phyloP scores from a whole-genome alignment of 345 rosid species.

The Salix exigua region DNA sequence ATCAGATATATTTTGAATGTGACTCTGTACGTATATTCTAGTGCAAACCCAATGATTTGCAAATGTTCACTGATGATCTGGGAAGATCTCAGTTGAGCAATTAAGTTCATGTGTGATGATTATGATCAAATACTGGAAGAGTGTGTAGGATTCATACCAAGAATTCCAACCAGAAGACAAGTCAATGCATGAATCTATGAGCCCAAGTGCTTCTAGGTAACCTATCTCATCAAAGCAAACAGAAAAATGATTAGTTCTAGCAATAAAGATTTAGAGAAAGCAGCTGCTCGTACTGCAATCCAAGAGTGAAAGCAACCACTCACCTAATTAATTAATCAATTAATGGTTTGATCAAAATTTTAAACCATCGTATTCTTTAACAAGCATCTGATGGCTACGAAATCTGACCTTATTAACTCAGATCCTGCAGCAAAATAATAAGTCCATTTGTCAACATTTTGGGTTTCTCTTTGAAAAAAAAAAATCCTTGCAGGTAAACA shows the following conservation, averaged over 20 bases:
- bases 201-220: constrained; percentile 15
- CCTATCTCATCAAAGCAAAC: constrained; percentile 15
- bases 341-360: neutral
- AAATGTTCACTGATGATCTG: constrained; percentile 4
- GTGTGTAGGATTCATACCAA: neutral
- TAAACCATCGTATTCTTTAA: neutral
- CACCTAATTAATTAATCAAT: neutral
- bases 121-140: neutral
- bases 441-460: neutral
- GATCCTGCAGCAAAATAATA: neutral
- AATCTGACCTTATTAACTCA: neutral
- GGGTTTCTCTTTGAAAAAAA: neutral
- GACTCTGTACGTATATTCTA: neutral
- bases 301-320: neutral
- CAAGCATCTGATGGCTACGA: neutral
- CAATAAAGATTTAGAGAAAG: neutral
- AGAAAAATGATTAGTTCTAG: constrained; percentile 1
- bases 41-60: neutral
- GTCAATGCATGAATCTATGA: constrained; percentile 8
- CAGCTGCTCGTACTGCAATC: neutral
- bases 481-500: neutral
- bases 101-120: constrained; percentile 3
- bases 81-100: constrained; percentile 8
- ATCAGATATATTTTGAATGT: neutral
- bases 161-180: neutral